phyloP scores from a whole-genome alignment of 306 rosid species.

The Oemleria cerasiformis region DNA sequence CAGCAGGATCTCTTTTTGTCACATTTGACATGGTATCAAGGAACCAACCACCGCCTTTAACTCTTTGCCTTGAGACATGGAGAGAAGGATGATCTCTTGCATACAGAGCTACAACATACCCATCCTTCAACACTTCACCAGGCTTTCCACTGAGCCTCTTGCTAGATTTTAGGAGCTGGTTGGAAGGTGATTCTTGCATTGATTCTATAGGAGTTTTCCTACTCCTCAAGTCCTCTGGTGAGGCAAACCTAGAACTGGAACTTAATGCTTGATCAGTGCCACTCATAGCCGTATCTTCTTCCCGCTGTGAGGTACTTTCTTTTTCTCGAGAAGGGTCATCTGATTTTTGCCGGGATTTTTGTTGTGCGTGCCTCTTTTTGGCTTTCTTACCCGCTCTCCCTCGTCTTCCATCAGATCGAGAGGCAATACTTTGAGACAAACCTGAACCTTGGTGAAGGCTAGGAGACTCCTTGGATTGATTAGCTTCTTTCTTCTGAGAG shows the following conservation, averaged over 20 bases:
- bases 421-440: conserved; percentile 56
- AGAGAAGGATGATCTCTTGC: conserved; percentile 65
- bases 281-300: conserved; percentile 88
- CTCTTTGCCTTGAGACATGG: conserved; percentile 87
- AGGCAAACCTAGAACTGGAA: conserved; percentile 67
- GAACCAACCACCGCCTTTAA: conserved; percentile 95
- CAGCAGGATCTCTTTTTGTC: conserved; percentile 95
- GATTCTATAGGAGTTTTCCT: conserved; percentile 77
- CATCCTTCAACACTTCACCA: conserved; percentile 75
- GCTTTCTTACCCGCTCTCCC: conserved; percentile 92
- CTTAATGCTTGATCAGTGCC: conserved; percentile 91
- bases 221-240: conserved; percentile 76
- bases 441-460: conserved; percentile 64
- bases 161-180: conserved; percentile 49
- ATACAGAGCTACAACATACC: conserved; percentile 73
- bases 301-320: conserved; percentile 69
- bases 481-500: conserved; percentile 58
- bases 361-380: conserved; percentile 81
- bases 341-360: conserved; percentile 66
- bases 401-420: conserved; percentile 78
- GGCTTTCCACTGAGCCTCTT: conserved; percentile 66
- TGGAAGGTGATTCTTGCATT: conserved; percentile 58
- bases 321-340: conserved; percentile 62
- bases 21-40: conserved; percentile 74
- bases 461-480: conserved; percentile 51